Conservation (phyloP, 768 basidiomycete species). For the Favolaschia claudopus region DNA sequence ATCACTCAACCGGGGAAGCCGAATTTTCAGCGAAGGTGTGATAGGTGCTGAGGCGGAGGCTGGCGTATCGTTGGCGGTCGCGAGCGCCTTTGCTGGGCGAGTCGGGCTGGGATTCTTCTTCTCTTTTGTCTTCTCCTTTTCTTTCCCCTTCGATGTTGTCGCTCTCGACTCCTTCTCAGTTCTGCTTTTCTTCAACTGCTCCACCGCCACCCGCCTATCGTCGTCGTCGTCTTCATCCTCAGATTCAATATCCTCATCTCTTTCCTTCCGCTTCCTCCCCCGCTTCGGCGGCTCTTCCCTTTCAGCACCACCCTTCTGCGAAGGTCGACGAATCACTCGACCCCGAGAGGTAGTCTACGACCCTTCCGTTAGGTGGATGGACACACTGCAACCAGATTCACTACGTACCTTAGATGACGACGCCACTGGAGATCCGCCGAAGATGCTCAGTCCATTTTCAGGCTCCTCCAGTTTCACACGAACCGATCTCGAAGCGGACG, state of each 20-base stretch:
- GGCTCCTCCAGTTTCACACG: slow-evolving; percentile 25
- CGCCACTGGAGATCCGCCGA: slow-evolving; percentile 6
- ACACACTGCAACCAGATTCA: background rate
- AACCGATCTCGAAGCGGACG: slow-evolving; percentile 16
- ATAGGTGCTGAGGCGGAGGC: slow-evolving; percentile 28
- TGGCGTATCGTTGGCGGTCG: slow-evolving; percentile 28
- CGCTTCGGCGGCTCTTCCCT: slow-evolving; percentile 27
- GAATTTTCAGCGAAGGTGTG: slow-evolving; percentile 61
- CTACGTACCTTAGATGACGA: slow-evolving; percentile 16
- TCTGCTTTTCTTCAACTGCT: slow-evolving; percentile 24
- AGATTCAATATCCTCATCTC: slow-evolving; percentile 17
- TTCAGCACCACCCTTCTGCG: slow-evolving; percentile 39
- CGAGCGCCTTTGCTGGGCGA: slow-evolving; percentile 23
- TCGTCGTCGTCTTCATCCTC: slow-evolving; percentile 19
- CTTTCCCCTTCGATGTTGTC: slow-evolving; percentile 13
- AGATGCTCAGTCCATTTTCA: slow-evolving; percentile 5
- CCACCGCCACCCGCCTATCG: slow-evolving; percentile 13
- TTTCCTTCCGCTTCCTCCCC: slow-evolving; percentile 43
- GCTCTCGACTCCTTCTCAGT: slow-evolving; percentile 12
- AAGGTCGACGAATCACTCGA: slow-evolving; percentile 31
- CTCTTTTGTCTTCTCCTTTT: slow-evolving; percentile 16
- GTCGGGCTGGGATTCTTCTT: slow-evolving; percentile 40
- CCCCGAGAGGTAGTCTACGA: slow-evolving; percentile 18
- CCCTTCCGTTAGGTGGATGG: slow-evolving; percentile 2
- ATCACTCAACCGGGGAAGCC: slow-evolving; percentile 57